Conservation (phyloP, 1,139 yeast species). For the Scheffersomyces segobiensis region DNA sequence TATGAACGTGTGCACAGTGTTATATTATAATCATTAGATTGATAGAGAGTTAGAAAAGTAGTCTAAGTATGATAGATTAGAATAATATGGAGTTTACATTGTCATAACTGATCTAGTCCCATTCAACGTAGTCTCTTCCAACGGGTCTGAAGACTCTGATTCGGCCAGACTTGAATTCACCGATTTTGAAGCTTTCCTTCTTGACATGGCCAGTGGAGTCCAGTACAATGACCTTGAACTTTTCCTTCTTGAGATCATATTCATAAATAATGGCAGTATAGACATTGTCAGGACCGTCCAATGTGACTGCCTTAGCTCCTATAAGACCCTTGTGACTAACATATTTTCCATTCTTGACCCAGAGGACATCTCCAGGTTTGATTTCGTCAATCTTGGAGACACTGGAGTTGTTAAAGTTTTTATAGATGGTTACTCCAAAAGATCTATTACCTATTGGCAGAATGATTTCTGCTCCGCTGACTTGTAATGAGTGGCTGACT, state of each 20-base stretch:
- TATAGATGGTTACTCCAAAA: conserved; percentile 72
- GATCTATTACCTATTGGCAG: conserved; percentile 67
- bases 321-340: conserved; percentile 64
- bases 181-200: conserved; percentile 63
- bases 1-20: conserved; percentile 8
- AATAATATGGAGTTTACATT: neutral
- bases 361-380: conserved; percentile 80
- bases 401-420: conserved; percentile 58
- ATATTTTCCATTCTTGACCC: conserved; percentile 74
- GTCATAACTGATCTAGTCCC: conserved; percentile 31
- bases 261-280: conserved; percentile 53
- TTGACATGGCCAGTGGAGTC: conserved; percentile 55
- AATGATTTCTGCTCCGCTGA: conserved; percentile 25
- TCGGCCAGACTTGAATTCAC: conserved; percentile 77
- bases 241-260: conserved; percentile 73
- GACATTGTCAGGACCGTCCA: conserved; percentile 29
- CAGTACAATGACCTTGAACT: conserved; percentile 72
- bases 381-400: conserved; percentile 63
- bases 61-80: no score
- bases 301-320: conserved; percentile 30
- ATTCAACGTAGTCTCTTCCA: conserved; percentile 61
- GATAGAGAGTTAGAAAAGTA: no score
- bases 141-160: conserved; percentile 73
- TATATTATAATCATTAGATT: neutral
- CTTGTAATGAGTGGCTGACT: conserved; percentile 3